Conservation (phyloP, 169 alveolate species). For the Neospora caninum region DNA sequence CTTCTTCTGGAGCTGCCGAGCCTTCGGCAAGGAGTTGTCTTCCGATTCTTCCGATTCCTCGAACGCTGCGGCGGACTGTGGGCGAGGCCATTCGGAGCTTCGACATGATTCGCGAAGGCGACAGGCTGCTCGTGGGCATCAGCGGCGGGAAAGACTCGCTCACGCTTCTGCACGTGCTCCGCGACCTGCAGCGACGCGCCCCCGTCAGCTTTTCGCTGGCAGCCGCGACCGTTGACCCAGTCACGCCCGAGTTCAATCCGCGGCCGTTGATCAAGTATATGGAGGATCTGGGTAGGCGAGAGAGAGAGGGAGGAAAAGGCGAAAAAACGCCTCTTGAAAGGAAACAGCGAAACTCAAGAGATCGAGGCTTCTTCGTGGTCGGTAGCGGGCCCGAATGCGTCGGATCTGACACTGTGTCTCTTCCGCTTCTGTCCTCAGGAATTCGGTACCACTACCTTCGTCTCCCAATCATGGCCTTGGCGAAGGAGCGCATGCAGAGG, state of each 20-base stretch:
- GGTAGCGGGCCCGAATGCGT: slow-evolving; percentile 53
- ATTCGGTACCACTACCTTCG: slow-evolving; percentile 89
- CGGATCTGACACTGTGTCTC: background rate
- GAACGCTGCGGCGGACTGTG: slow-evolving; percentile 77
- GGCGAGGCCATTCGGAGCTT: slow-evolving; percentile 89
- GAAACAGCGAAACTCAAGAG: background rate
- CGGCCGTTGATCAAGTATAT: slow-evolving; percentile 84
- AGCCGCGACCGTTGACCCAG: slow-evolving; percentile 94
- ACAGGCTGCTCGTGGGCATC: slow-evolving; percentile 90
- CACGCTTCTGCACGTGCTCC: slow-evolving; percentile 87
- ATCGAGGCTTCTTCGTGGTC: background rate
- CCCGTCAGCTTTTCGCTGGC: slow-evolving; percentile 87
- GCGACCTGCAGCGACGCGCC: slow-evolving; percentile 77
- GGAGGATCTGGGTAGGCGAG: slow-evolving; percentile 9
- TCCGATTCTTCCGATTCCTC: slow-evolving; percentile 59
- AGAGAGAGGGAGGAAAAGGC: slow-evolving; percentile 1
- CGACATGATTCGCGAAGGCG: slow-evolving; percentile 93
- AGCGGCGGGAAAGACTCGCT: slow-evolving; percentile 96
- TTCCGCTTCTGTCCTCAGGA: slow-evolving; percentile 70
- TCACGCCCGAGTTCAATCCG: slow-evolving; percentile 91
- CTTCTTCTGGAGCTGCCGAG: background rate
- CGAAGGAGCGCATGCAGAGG: slow-evolving; percentile 81
- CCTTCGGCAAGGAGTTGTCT: no score
- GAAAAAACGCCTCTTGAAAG: background rate
- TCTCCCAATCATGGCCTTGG: slow-evolving; percentile 90